A percentile compares a stretch with the other conserved stretches of the same genome.
These are phyloP conservation scores for Zymoseptoria pseudotritici DNA, from an alignment of 2,329 filamentous ascomycete genomes.

Conservation along the genomic window DNA sequence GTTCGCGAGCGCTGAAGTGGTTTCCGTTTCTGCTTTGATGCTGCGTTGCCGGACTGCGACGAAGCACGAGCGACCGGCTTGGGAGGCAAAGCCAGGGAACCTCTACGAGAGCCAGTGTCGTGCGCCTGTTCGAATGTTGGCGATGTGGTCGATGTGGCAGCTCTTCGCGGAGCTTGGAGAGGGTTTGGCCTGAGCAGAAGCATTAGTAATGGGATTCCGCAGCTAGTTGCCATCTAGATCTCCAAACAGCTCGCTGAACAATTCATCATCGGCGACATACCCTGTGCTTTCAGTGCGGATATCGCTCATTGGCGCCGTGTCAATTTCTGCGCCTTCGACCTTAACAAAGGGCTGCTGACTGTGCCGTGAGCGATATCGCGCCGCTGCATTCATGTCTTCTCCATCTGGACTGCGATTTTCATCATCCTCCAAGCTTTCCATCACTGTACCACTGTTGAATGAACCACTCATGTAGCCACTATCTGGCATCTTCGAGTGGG, in stretches of 20 bases:
- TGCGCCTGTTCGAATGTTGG: constrained; percentile 7
- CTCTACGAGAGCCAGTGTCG: constrained; percentile 19
- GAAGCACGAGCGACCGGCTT: constrained; percentile 28
- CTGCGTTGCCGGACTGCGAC: constrained; percentile 20
- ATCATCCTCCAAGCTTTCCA: constrained; percentile 59
- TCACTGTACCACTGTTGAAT: constrained; percentile 51
- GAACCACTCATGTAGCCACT: constrained; percentile 67
- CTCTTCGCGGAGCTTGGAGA: not conserved
- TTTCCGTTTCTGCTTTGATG: constrained; percentile 28
- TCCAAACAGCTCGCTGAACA: constrained; percentile 12
- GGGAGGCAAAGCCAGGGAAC: constrained; percentile 30
- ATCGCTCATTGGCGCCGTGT: constrained; percentile 6
- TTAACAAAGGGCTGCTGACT: constrained; percentile 21
- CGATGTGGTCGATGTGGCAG: constrained; percentile 3
- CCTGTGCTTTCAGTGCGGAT: constrained; percentile 15
- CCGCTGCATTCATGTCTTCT: constrained; percentile 30
- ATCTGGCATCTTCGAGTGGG: constrained; percentile 42
- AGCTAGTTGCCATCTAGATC: constrained; percentile 6
- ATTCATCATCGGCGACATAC: constrained; percentile 21
- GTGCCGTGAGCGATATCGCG: constrained; percentile 26
- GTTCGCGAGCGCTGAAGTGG: constrained; percentile 21
- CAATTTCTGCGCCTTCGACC: constrained; percentile 16
- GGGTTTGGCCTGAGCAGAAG: not conserved
- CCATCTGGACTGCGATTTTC: constrained; percentile 32
- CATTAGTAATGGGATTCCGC: constrained; percentile 6